Base-by-base conservation (phyloP, 495 filamentous ascomycete species). In the Entonaema liquescens region DNA sequence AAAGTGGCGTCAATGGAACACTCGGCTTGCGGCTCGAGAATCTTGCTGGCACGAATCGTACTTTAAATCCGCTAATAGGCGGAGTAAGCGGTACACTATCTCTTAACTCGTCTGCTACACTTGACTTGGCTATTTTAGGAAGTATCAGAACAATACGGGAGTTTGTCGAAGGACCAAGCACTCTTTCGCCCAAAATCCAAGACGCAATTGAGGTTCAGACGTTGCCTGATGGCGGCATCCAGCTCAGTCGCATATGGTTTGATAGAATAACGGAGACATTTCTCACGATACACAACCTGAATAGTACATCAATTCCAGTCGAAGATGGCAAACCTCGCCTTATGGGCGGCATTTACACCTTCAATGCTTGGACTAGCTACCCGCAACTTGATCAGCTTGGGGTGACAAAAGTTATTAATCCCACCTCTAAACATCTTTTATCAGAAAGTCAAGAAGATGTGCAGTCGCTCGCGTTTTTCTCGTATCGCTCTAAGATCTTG, bases 111-210 rank as follows among this genome's bases (percentile, higher is more conserved):
- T 86, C 88, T 1, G 86, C 87, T 2, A 68, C 76, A 3, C 80
- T 90, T 12, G 80, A 81, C 1, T 33, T 89, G 1, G 79, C 86
- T 0, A 87, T 90, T 47, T 70, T 90, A 15, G 88, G 88, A 9
- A 88, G 86, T 70, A 85, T 90, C 29, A 79, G 88, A 28, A 88
- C 83, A 0, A 88, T 90, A 65, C 81, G 88, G 31, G 87, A 91
- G 62, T 89, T 86, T 64, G 82, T 82, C 8, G 89, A 90, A 79
- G 88, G 88, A 0, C 80, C 83, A 1, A 85, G 84, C 68, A 70
- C 85, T 17, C 76, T 89, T 2, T 70, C 77, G 21, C 81, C 86
- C 0, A 71, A 80, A 44, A 86, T 89, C 26, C 88, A 89, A 71
- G 77, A 83, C 67, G 83, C 80, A 0, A 74, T 87, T 55, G 66